Evolutionary conservation across 352 stramenopile species (phyloP), one percentile per base, ranked within the genome.

Genomic region (Globisporangium parvum): DNA sequence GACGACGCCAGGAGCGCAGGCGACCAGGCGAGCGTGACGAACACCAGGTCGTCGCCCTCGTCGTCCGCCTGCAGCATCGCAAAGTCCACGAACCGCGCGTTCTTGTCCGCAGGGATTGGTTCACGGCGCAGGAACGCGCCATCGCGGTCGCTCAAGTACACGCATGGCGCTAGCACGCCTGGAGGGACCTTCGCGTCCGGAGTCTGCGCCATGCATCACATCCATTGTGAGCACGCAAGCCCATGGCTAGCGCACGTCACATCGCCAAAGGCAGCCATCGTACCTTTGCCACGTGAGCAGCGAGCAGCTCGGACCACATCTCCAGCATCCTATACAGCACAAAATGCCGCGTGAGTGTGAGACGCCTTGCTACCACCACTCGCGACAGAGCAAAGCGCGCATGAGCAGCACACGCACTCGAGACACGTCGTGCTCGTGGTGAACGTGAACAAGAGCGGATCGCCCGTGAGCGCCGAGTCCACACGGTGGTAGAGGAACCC

Each of bases 401-500:
- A 23, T n/a, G 5, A n/a, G 14, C n/a, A 48, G 15, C 0, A 44
- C 33, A 31, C 23, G 37, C 61, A 85, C 67, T 85, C 67, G 12
- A 75, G 55, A 57, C 80, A 90, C 0, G 73, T 87, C 17, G 77
- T 86, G n/a, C 73, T 74, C 50, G 54, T 55, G 45, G 67, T 66
- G 57, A 84, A 90, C 12, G 77, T 77, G 55, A 89, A 85, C 26
- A 93, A 48, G 40, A 93, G 62, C 41, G 82, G 82, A 33, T 91
- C 80, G 8, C 82, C 80, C 9, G 62, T 70, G 51, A 89, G 53
- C 48, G 53, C 55, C 14, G 67, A 73, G 41, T 79, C 75, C 5
- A 77, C 55, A 57, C 73, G 73, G 46, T 91, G 77, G 64, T 93
- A 93, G 5, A 89, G 65, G 47, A 93, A 93, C 11, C 77, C 80